phyloP scores from a whole-genome alignment of 2,329 filamentous ascomycete genomes.

The Pyricularia pennisetigena region DNA sequence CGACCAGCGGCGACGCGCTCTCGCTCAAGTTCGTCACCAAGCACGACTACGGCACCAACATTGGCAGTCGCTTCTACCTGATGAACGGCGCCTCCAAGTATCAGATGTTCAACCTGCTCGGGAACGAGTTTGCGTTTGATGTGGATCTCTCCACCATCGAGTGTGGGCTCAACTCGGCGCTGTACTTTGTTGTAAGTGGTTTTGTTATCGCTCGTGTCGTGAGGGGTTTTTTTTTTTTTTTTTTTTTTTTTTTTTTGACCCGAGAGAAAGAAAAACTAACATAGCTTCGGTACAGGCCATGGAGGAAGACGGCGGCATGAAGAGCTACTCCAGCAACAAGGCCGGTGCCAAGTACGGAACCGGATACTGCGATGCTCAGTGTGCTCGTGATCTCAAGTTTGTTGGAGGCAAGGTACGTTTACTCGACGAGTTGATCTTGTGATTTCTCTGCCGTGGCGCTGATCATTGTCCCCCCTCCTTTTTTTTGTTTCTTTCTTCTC shows the following conservation, averaged over 20 bases:
- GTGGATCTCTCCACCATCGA: slow-evolving; percentile 53
- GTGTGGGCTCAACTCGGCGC: slow-evolving; percentile 48
- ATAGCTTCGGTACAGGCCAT: too few relatives aligned
- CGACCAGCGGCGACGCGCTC: slow-evolving; percentile 29
- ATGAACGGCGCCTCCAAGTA: slow-evolving; percentile 21
- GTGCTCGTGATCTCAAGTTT: slow-evolving; percentile 35
- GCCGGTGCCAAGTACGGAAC: slow-evolving; percentile 42
- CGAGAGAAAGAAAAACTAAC: too few relatives aligned
- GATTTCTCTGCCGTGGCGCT: slow-evolving; percentile 22
- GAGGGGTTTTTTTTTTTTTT: too few relatives aligned
- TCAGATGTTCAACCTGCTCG: slow-evolving; percentile 44
- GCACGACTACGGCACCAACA: slow-evolving; percentile 26
- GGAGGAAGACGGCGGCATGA: slow-evolving; percentile 38
- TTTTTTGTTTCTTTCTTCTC: not conserved
- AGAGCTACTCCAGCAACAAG: slow-evolving; percentile 32
- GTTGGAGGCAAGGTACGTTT: slow-evolving; percentile 27
- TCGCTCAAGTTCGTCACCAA: slow-evolving; percentile 39
- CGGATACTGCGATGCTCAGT: slow-evolving; percentile 40
- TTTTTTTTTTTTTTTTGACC: too few relatives aligned
- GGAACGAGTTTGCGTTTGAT: slow-evolving; percentile 55
- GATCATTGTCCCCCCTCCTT: too few relatives aligned
- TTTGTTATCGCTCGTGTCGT: too few relatives aligned
- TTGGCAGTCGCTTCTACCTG: slow-evolving; percentile 23
- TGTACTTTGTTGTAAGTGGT: slow-evolving; percentile 4
- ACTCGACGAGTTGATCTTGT: not conserved